These are phyloP conservation scores for Camellia oleifera DNA, from an alignment of 179 eudicot species.

Conservation along the genomic window DNA sequence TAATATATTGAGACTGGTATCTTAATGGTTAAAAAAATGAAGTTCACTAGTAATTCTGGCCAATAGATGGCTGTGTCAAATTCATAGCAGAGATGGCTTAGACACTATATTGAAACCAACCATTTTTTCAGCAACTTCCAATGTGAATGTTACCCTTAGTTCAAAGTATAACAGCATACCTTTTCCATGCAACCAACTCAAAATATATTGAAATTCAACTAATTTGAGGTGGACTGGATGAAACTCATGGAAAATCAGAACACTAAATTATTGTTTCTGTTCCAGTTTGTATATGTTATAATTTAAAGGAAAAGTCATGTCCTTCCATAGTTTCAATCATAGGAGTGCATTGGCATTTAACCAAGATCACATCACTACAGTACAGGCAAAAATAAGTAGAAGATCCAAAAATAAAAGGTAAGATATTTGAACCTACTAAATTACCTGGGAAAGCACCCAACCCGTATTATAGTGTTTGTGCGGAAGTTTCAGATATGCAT, in stretches of 20 bases:
- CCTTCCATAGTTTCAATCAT: background rate
- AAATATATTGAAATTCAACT: background rate
- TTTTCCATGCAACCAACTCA: background rate
- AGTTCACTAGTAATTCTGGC: background rate
- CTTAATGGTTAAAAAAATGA: background rate
- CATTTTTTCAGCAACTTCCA: background rate
- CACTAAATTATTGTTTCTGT: background rate
- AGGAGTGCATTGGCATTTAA: background rate
- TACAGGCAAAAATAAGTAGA: background rate
- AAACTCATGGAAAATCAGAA: background rate
- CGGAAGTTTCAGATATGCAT: conserved; percentile 72
- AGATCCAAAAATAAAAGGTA: background rate
- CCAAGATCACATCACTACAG: background rate
- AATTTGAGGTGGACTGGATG: conserved; percentile 7
- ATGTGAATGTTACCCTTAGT: background rate
- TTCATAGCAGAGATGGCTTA: background rate
- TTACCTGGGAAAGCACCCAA: conserved; percentile 98
- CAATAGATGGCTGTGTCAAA: background rate
- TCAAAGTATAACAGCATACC: background rate
- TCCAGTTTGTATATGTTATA: background rate
- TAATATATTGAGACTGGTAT: background rate
- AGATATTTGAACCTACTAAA: background rate
- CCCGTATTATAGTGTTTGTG: conserved; percentile 82
- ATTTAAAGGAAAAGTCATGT: background rate
- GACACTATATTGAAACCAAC: background rate